phyloP scores from a whole-genome alignment of 2,329 filamentous ascomycete species.

The Hymenoscyphus repandus region DNA sequence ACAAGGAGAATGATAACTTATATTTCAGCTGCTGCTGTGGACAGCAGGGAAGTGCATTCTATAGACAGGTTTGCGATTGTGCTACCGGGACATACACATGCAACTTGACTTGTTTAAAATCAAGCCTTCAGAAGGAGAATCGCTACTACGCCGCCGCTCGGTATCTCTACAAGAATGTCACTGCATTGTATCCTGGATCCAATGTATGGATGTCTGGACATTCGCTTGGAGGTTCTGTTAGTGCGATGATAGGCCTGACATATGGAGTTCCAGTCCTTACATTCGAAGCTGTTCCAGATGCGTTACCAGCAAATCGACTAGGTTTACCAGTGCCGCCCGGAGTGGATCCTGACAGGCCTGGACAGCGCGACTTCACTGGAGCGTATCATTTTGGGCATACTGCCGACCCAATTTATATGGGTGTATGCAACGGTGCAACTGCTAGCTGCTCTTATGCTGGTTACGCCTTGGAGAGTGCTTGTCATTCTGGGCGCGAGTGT shows the following conservation, averaged over 20 bases:
- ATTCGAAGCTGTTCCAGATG: conserved; percentile 89
- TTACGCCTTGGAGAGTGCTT: conserved; percentile 90
- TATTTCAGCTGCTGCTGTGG: conserved; percentile 98
- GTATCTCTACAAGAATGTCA: conserved; percentile 89
- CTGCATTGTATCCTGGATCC: conserved; percentile 76
- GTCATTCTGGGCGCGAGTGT: conserved; percentile 83
- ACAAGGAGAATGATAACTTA: conserved; percentile 96
- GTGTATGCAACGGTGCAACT: conserved; percentile 84
- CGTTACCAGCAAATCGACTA: conserved; percentile 75
- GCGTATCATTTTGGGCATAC: conserved; percentile 92
- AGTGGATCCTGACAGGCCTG: conserved; percentile 63
- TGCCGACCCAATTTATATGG: conserved; percentile 91
- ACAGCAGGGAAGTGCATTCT: conserved; percentile 84
- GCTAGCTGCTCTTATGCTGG: conserved; percentile 87
- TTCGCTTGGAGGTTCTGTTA: conserved; percentile 84
- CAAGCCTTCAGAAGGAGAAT: conserved; percentile 73
- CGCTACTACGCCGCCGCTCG: conserved; percentile 86
- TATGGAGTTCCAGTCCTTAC: conserved; percentile 89
- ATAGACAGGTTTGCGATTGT: conserved; percentile 91
- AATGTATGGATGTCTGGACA: conserved; percentile 89
- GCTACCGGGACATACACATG: conserved; percentile 81
- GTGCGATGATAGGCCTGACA: conserved; percentile 82
- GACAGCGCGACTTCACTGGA: conserved; percentile 67
- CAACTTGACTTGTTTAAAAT: conserved; percentile 82
- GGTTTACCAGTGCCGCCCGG: conserved; percentile 83